Conservation (phyloP, 208 protist genomes). For the Crithidia sp. region DNA sequence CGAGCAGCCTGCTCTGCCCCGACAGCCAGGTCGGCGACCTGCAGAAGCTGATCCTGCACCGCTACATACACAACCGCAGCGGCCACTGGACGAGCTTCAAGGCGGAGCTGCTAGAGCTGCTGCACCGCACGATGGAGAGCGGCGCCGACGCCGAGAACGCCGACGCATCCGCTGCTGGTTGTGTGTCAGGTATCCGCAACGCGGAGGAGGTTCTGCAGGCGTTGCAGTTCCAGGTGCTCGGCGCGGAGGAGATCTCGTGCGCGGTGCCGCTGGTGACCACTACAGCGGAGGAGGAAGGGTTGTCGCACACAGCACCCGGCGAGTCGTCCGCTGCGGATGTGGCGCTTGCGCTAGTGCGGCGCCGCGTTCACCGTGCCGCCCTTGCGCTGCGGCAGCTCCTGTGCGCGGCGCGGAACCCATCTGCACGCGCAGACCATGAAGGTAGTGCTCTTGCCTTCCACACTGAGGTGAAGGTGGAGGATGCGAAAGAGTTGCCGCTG, state of each 20-base stretch:
- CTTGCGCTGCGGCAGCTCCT: constrained; percentile 43
- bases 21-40: constrained; percentile 27
- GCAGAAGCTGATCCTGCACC: constrained; percentile 52
- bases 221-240: constrained; percentile 1
- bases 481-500: background rate
- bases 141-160: background rate
- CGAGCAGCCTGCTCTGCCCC: constrained; percentile 52
- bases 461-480: constrained; percentile 6
- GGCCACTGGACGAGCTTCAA: constrained; percentile 70
- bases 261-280: background rate
- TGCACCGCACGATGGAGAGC: constrained; percentile 35
- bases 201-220: constrained; percentile 14
- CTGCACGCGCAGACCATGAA: too few relatives aligned
- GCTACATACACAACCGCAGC: constrained; percentile 86
- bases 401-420: background rate
- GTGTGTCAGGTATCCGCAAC: background rate
- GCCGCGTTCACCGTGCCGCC: constrained; percentile 53
- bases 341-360: constrained; percentile 36
- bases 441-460: background rate
- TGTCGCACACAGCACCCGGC: background rate
- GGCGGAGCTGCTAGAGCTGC: constrained; percentile 39
- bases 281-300: background rate
- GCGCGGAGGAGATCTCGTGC: background rate
- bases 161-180: background rate
- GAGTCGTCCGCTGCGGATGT: constrained; percentile 12